Percentiles rank a stretch among this genome's conserved stretches.
Conservation (phyloP, 1,284 basidiomycete species). For the Lignosus rhinocerotis region DNA sequence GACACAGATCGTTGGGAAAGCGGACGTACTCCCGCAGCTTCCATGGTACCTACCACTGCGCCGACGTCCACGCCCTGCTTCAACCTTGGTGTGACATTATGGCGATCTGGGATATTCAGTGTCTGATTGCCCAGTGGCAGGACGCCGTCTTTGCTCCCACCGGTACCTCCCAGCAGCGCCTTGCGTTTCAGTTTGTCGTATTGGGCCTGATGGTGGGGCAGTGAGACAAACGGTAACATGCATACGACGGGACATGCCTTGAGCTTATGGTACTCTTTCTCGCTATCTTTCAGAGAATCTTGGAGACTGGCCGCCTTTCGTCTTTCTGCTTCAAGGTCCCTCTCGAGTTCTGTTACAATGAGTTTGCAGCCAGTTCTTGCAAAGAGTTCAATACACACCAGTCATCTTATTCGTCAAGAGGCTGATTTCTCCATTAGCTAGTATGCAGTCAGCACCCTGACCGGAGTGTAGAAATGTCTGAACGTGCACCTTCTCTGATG, state of each 20-base stretch:
- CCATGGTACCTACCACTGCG: constrained; percentile 68
- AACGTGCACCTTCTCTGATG: constrained; percentile 64
- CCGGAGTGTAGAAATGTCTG: neutral
- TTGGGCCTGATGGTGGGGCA: constrained; percentile 46
- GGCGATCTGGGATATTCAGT: constrained; percentile 13
- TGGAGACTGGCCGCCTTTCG: constrained; percentile 72
- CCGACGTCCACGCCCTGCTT: constrained; percentile 42
- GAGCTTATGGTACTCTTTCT: constrained; percentile 85
- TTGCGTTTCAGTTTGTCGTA: constrained; percentile 79
- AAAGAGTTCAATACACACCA: constrained; percentile 40
- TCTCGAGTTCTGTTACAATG: constrained; percentile 58
- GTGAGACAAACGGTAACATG: neutral
- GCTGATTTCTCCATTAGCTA: constrained; percentile 77
- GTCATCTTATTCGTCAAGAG: constrained; percentile 65
- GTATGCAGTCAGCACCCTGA: neutral
- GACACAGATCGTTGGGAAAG: neutral
- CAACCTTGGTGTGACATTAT: constrained; percentile 21
- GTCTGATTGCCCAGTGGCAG: constrained; percentile 14
- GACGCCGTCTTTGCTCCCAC: constrained; percentile 22
- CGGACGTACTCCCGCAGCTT: constrained; percentile 56
- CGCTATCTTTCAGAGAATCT: constrained; percentile 71
- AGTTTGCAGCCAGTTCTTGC: no score
- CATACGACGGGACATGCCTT: constrained; percentile 50
- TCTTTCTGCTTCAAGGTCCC: constrained; percentile 76
- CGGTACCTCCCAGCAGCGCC: constrained; percentile 53